A percentile compares a stretch with the other conserved stretches of the same genome.
phyloP scores from a whole-genome alignment of 805 yeast genomes.

The Wickerhamiella siamensis region DNA sequence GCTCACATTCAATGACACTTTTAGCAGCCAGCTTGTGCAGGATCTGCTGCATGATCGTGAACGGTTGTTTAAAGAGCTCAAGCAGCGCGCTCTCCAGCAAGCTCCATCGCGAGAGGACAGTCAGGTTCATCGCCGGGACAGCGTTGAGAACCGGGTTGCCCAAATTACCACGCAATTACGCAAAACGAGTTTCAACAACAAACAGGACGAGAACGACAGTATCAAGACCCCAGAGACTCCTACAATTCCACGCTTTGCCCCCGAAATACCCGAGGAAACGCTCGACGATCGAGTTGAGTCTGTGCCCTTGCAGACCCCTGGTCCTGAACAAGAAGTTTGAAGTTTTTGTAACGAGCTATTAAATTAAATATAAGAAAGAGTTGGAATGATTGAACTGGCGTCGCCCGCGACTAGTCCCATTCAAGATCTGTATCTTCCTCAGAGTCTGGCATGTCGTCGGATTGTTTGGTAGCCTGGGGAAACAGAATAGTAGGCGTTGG shows the following conservation, averaged over 20 bases:
- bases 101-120: conserved; percentile 4
- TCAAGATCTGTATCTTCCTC: conserved; percentile 14
- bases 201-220: not conserved
- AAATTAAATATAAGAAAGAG: not conserved
- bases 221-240: not conserved
- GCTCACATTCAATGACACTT: conserved; percentile 40
- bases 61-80: conserved; percentile 50
- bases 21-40: conserved; percentile 41
- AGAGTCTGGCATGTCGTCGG: conserved; percentile 3
- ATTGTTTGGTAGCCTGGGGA: not conserved
- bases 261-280: not conserved
- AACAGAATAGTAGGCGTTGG: not conserved
- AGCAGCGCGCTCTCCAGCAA: conserved; percentile 17
- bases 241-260: not conserved
- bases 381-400: not conserved
- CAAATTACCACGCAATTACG: conserved; percentile 5
- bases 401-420: not conserved
- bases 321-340: no score
- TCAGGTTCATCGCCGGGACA: conserved; percentile 2
- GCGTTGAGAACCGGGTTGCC: conserved; percentile 7
- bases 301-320: not conserved
- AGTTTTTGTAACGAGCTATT: no score
- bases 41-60: conserved; percentile 51
- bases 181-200: not conserved
- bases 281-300: not conserved